These are phyloP conservation scores for Scleroderma citrinum DNA, from an alignment of 768 basidiomycete species.

Conservation along the genomic window DNA sequence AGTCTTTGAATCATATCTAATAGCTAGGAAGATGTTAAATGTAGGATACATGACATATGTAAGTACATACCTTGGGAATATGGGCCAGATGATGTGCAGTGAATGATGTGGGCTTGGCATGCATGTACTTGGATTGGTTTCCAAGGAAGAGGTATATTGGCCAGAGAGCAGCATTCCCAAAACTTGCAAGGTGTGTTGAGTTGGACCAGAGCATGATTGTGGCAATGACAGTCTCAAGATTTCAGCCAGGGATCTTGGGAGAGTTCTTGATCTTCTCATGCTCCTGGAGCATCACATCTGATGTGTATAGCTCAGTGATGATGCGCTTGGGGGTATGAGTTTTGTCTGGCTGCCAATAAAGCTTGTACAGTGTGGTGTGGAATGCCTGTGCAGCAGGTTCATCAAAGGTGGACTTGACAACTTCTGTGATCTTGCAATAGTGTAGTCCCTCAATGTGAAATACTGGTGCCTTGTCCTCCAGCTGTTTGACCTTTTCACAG, in stretches of 20 bases:
- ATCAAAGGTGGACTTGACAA: not conserved
- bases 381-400: not conserved
- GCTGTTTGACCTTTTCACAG: not conserved
- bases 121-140: slow-evolving; percentile 12
- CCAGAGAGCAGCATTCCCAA: slow-evolving; percentile 13
- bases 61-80: slow-evolving; percentile 8
- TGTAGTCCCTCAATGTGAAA: not conserved
- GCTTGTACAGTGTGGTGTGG: not conserved
- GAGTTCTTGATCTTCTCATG: not conserved
- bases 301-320: not conserved
- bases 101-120: slow-evolving; percentile 1
- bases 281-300: not conserved
- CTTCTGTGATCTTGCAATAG: not conserved
- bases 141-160: slow-evolving; percentile 12
- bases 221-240: slow-evolving; percentile 11
- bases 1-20: slow-evolving; percentile 9
- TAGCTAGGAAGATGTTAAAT: slow-evolving; percentile 7
- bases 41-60: not conserved
- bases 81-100: slow-evolving; percentile 18
- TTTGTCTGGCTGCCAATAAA: slow-evolving; percentile 1
- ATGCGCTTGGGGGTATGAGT: not conserved
- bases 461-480: not conserved
- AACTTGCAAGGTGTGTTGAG: slow-evolving; percentile 17
- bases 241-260: not conserved
- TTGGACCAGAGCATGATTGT: slow-evolving; percentile 22